phyloP scores from a whole-genome alignment of 352 stramenopile species.

The Thalassiosira allenii region DNA sequence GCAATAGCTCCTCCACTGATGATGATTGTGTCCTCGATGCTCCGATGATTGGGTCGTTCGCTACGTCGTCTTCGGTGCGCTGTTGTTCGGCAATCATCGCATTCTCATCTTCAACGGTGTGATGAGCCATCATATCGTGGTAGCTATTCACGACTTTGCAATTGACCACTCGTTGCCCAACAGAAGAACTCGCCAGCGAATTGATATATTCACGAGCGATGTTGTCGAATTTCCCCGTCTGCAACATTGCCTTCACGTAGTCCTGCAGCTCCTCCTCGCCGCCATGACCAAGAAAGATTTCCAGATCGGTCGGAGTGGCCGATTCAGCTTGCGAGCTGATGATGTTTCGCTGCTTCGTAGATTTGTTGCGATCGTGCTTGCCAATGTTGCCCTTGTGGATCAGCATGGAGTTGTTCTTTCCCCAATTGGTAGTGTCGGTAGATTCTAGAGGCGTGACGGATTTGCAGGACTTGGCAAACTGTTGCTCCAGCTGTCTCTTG shows the following conservation, averaged over 20 bases:
- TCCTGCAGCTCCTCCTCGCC: background rate
- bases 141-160: background rate
- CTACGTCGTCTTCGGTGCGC: background rate
- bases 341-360: background rate
- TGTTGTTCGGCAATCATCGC: background rate
- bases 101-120: background rate
- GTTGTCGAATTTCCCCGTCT: background rate
- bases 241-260: background rate
- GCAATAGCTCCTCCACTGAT: background rate
- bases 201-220: background rate
- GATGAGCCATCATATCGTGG: background rate
- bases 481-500: background rate
- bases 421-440: background rate
- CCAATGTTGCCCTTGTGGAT: background rate
- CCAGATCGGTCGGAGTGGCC: background rate
- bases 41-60: background rate
- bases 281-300: background rate
- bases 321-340: background rate
- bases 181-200: background rate
- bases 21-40: background rate
- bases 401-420: background rate
- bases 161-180: background rate
- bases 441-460: background rate
- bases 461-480: background rate
- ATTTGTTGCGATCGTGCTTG: background rate